Evolutionary conservation across 345 rosid species (phyloP).

Genomic region (Brassica napus): DNA sequence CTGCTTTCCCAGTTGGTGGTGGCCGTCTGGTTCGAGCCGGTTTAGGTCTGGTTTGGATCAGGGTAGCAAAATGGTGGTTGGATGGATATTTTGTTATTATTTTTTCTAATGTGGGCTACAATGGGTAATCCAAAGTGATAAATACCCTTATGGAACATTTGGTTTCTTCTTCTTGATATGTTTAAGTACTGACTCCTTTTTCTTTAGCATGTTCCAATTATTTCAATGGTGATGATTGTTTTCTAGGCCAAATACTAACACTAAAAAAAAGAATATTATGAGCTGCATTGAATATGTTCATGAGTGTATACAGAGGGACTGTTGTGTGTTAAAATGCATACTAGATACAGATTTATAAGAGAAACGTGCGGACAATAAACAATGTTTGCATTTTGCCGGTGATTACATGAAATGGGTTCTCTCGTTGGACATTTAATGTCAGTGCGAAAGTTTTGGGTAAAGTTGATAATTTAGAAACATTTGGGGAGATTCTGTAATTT

Average conservation of each 20-base stretch:
- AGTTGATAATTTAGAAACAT: background rate
- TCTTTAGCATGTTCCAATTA: background rate
- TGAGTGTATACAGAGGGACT: background rate
- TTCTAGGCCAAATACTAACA: background rate
- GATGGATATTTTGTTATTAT: constrained; percentile 26
- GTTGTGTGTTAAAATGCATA: background rate
- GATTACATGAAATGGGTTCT: no score
- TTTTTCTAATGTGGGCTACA: constrained; percentile 14
- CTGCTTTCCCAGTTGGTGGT: constrained; percentile 1
- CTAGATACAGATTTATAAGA: background rate
- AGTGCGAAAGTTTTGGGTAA: background rate
- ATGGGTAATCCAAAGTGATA: constrained; percentile 26
- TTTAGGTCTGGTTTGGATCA: constrained; percentile 16
- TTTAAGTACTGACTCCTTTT: background rate
- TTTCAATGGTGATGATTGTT: background rate
- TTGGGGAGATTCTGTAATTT: background rate
- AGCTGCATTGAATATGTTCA: background rate
- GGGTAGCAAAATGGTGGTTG: constrained; percentile 13
- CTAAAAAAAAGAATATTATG: no score
- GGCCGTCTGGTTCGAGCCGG: constrained; percentile 23
- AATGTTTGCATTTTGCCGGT: no score
- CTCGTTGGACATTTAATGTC: no score
- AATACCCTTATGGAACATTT: constrained; percentile 17
- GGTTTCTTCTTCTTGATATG: background rate
- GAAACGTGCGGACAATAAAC: no score